Evolutionary conservation across 2,329 filamentous ascomycete species (phyloP), one percentile per base, ranked within the genome.

Genomic region (Pestalotiopsis sp.): DNA sequence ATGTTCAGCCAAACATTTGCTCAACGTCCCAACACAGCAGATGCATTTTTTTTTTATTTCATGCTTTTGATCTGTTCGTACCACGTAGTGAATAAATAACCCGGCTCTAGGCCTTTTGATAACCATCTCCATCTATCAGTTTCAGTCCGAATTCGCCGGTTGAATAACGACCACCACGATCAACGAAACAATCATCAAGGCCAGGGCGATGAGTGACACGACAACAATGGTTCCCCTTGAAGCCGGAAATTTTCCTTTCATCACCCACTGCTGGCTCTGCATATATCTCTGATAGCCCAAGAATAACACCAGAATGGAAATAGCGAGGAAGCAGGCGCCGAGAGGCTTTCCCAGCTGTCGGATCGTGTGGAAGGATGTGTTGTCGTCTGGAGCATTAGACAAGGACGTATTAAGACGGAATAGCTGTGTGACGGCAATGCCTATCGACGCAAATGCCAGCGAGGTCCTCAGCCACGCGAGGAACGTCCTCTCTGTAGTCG

Each of bases 391-490:
- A 72, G 76, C 79, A 52, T 77, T 74, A 25, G 81, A 76, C 56
- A 92, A 82, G 9, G 89, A 86, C 0, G 90, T 92, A 82, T 95
- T 95, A 68, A 96, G 89, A 31, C 93, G 91, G 82, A 96, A 95
- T 62, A 96, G 88, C 78, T 96, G 93, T 1, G 93, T 95, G 56
- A 96, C 88, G 58, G 92, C 93, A 69, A 96, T 92, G 68, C 93
- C 93, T 73, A 96, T 95, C 41, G 89, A 92, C 12, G 93, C 92
- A 76, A 96, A 96, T 27, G 92, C 90, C 45, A 96, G 86, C 2
- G 92, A 94, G 2, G 93, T 96, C 66, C 93, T 89, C 58, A 96
- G 86, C 93, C 93, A 96, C 67, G 93, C 93, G 39, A 96, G 88
- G 79, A 95, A 96, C 0, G 93, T 96, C 23, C 93, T 88, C 80